phyloP scores from a whole-genome alignment of 1,139 yeast genomes.

The Scheffersomyces quercinus region DNA sequence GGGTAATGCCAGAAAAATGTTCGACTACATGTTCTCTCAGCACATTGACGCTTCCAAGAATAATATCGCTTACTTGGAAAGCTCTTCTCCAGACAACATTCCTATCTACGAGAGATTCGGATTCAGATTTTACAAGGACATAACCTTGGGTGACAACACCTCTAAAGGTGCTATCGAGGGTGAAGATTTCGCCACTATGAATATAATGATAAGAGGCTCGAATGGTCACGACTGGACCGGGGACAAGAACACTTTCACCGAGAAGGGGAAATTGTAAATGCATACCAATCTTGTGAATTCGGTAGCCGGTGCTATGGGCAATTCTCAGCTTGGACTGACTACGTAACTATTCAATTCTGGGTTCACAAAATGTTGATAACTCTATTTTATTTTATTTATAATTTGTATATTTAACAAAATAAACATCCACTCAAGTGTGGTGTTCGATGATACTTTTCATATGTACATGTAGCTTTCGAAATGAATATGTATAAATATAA shows the following conservation, averaged over 20 bases:
- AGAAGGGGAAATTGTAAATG: constrained; percentile 9
- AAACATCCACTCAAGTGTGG: too few species aligned
- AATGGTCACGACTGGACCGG: constrained; percentile 42
- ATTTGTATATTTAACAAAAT: too few species aligned
- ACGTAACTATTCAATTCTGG: too few species aligned
- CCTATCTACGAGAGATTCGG: constrained; percentile 63
- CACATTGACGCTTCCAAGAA: constrained; percentile 48
- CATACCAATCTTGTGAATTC: not conserved
- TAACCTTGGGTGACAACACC: constrained; percentile 45
- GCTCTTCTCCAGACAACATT: constrained; percentile 52
- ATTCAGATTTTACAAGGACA: constrained; percentile 50
- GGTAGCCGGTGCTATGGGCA: not conserved
- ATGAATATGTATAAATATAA: not conserved
- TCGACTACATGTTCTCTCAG: constrained; percentile 55
- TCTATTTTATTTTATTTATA: too few species aligned
- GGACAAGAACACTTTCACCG: constrained; percentile 14
- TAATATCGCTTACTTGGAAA: constrained; percentile 56
- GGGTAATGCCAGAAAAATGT: constrained; percentile 61
- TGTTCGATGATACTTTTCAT: not conserved
- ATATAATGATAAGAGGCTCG: constrained; percentile 56
- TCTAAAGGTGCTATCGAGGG: constrained; percentile 37
- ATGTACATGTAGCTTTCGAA: constrained; percentile 2
- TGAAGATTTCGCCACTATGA: constrained; percentile 53
- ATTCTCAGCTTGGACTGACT: not conserved
- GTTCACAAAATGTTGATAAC: too few species aligned